phyloP scores from a whole-genome alignment of 2,329 filamentous ascomycete species.

The Periglandula ipomoeae region DNA sequence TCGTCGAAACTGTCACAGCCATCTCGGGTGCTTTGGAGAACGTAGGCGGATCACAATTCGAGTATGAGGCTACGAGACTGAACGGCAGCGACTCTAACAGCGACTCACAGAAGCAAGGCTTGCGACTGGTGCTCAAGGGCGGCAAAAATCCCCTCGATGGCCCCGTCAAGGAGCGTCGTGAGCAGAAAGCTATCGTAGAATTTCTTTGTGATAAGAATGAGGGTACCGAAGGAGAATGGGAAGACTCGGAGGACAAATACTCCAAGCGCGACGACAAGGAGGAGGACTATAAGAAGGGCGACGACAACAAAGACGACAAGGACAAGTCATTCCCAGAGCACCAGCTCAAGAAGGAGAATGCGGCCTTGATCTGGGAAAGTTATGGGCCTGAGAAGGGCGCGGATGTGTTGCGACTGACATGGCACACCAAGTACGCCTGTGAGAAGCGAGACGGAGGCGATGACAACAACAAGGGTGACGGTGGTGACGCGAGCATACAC shows the following conservation, averaged over 20 bases:
- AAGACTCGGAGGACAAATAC: conserved; percentile 35
- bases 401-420: conserved; percentile 63
- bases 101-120: conserved; percentile 60
- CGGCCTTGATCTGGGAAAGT: conserved; percentile 66
- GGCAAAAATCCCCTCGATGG: conserved; percentile 46
- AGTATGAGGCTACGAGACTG: conserved; percentile 57
- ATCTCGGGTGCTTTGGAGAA: conserved; percentile 64
- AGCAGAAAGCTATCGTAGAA: conserved; percentile 72
- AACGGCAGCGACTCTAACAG: conserved; percentile 53
- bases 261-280: conserved; percentile 3
- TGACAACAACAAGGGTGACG: conserved; percentile 32
- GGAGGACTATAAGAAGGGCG: conserved; percentile 26
- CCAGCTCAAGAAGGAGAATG: conserved; percentile 44
- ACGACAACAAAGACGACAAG: conserved; percentile 21
- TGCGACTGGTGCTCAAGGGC: conserved; percentile 60
- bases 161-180: conserved; percentile 34
- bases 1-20: conserved; percentile 51
- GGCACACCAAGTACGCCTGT: conserved; percentile 84
- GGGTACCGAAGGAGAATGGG: conserved; percentile 64
- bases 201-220: conserved; percentile 71
- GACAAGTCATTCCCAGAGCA: conserved; percentile 35
- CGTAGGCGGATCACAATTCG: conserved; percentile 48
- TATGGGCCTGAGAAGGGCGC: conserved; percentile 54
- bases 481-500: conserved; percentile 39
- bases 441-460: conserved; percentile 41